phyloP scores from a whole-genome alignment of 1,139 yeast species.

The Wickerhamomyces sp. region DNA sequence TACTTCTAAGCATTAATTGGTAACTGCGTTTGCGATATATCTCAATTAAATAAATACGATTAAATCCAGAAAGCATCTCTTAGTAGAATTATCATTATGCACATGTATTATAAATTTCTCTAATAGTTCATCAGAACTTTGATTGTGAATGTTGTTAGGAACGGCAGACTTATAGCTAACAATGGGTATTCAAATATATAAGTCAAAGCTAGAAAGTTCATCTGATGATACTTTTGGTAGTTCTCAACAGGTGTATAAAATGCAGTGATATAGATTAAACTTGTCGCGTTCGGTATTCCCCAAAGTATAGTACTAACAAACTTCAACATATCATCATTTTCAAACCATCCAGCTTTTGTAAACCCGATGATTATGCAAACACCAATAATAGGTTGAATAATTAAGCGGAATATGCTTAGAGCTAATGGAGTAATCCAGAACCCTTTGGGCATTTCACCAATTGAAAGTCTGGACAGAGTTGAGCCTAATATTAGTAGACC shows the following conservation, averaged over 20 bases:
- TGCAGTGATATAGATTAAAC: slow-evolving; percentile 79
- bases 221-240: slow-evolving; percentile 56
- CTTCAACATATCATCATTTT: slow-evolving; percentile 42
- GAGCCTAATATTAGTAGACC: slow-evolving; percentile 83
- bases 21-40: slow-evolving; percentile 41
- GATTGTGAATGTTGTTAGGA: slow-evolving; percentile 47
- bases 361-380: slow-evolving; percentile 45
- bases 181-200: slow-evolving; percentile 65
- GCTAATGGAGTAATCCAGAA: slow-evolving; percentile 53
- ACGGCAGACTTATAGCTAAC: slow-evolving; percentile 59
- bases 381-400: slow-evolving; percentile 48
- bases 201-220: slow-evolving; percentile 77
- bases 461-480: slow-evolving; percentile 73
- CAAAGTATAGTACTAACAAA: slow-evolving; percentile 66
- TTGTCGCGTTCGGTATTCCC: slow-evolving; percentile 84
- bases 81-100: background rate
- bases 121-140: slow-evolving; percentile 25
- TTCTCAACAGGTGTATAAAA: slow-evolving; percentile 63
- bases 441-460: slow-evolving; percentile 46
- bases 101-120: no score
- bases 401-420: slow-evolving; percentile 29
- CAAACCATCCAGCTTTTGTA: slow-evolving; percentile 31
- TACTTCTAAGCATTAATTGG: slow-evolving; percentile 26
- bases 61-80: no score
- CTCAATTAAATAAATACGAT: no score